Conservation (phyloP, 768 basidiomycete genomes). For the Atractiella rhizophila region DNA sequence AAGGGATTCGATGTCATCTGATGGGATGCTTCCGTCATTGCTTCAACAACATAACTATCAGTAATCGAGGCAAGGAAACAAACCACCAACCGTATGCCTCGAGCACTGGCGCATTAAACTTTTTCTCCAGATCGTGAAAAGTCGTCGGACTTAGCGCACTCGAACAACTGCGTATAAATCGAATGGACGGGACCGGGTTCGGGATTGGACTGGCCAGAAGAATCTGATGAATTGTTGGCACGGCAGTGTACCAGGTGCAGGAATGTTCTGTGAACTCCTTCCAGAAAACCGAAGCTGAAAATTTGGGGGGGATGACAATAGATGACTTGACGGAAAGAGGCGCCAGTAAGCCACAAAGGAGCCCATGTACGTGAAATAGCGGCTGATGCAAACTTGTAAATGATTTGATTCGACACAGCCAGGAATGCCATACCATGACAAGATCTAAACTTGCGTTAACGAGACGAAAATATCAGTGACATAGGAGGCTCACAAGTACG, state of each 20-base stretch:
- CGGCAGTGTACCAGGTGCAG: conserved; percentile 30
- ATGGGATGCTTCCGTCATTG: conserved; percentile 22
- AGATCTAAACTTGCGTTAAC: too few species aligned
- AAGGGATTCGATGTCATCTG: conserved; percentile 17
- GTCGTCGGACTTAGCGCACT: conserved; percentile 33
- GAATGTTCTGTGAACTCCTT: conserved; percentile 22
- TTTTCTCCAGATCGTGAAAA: conserved; percentile 28
- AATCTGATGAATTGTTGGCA: conserved; percentile 23
- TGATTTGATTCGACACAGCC: too few species aligned
- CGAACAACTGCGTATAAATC: conserved; percentile 25
- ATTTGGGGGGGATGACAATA: conserved; percentile 33
- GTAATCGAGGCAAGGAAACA: conserved; percentile 26
- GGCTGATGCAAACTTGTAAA: background rate
- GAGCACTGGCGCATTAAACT: conserved; percentile 32
- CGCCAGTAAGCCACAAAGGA: conserved; percentile 35
- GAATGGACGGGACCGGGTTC: conserved; percentile 19
- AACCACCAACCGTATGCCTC: conserved; percentile 40
- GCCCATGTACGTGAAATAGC: conserved; percentile 38
- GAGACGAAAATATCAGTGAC: too few species aligned
- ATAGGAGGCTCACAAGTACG: too few species aligned
- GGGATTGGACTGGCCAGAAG: conserved; percentile 20
- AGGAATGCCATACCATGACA: conserved; percentile 34
- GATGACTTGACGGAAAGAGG: conserved; percentile 33
- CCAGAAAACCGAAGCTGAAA: conserved; percentile 33
- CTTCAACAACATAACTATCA: too few species aligned